Base-by-base conservation (phyloP, 805 yeast genomes). In the Yarrowia sp. region DNA sequence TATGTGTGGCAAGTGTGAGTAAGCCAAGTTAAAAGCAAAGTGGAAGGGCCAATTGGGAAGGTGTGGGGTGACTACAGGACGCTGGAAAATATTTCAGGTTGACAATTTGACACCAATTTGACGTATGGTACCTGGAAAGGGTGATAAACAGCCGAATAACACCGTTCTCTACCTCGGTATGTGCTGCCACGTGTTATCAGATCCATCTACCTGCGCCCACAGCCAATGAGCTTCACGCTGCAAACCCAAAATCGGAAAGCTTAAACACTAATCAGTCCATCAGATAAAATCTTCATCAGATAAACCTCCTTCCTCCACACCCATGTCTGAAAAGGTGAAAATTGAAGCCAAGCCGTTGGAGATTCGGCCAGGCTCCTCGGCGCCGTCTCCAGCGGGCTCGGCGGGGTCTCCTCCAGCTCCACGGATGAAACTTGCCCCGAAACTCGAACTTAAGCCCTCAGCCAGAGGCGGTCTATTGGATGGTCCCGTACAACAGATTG, bases 401-500 rank as follows among this genome's bases (percentile, higher is more conserved):
- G 19, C 22, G 8, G 48, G 48, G 12, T 38, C 62, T 6, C 62
- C 62, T 6, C 62, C 48, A 17, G 46, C 62, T 6, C 48, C 62
- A n/a, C 41, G 40, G n/a, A 58, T 58, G 63, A 58, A 58, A 32
- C 11, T 58, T 3, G 63, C 63, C 8, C 63, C 63, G 17, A 58
- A 58, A 22, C 41, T 58, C 49, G 63, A 58, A 30, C 51, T 43
- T 22, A 58, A 58, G 22, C 63, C 51, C 17, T 54, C 63, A n/a
- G 51, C 63, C 2, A 32, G 56, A 61, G 56, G 44, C 16, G 64
- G 64, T 24, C 61, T 56, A 0, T 24, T 43, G 16, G 65, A 63
- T n/a, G 46, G 65, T 2, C 67, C 67, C 1, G 66, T 58, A 2
- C 65, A 44, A n/a, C 62, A 69, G 64, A 74, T 76, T 17, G 70